Percentiles rank a stretch among this genome's conserved stretches.
These are phyloP conservation scores for Papiliotrema fonsecae DNA, from an alignment of 1,284 basidiomycete species.

Conservation along the genomic window DNA sequence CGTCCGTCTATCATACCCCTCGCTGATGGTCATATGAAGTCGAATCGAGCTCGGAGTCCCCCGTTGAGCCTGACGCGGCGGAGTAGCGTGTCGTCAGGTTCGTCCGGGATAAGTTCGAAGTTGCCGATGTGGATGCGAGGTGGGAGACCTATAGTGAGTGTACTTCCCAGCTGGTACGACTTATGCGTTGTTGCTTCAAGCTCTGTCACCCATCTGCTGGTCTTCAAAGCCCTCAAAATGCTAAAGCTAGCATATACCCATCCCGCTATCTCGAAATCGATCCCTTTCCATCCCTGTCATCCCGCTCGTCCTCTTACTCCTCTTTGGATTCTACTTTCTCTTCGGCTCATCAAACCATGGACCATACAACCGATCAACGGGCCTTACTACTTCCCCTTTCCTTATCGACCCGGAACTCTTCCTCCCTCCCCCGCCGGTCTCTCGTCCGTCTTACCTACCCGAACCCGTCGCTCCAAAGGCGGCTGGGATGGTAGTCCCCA, in stretches of 20 bases:
- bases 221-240: neutral
- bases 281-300: slow-evolving; percentile 8
- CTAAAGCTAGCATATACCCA: slow-evolving; percentile 9
- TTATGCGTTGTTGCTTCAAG: no score
- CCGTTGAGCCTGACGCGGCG: no score
- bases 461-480: slow-evolving; percentile 28
- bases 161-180: neutral
- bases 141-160: slow-evolving; percentile 14
- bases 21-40: no score
- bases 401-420: slow-evolving; percentile 20
- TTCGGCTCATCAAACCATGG: neutral
- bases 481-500: slow-evolving; percentile 40
- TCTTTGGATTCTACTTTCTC: slow-evolving; percentile 3
- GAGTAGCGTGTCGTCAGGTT: no score
- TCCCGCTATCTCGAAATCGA: slow-evolving; percentile 11
- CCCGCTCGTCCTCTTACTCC: slow-evolving; percentile 9
- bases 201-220: no score
- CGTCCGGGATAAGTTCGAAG: no score
- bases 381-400: slow-evolving; percentile 23
- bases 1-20: no score
- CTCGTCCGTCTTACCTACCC: slow-evolving; percentile 25
- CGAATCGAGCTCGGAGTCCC: no score
- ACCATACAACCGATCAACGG: neutral
- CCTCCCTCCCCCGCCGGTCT: slow-evolving; percentile 15
- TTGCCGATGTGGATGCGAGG: slow-evolving; percentile 13